Conservation (phyloP, 148 eudicot species). For the Nepenthes gracilis region DNA sequence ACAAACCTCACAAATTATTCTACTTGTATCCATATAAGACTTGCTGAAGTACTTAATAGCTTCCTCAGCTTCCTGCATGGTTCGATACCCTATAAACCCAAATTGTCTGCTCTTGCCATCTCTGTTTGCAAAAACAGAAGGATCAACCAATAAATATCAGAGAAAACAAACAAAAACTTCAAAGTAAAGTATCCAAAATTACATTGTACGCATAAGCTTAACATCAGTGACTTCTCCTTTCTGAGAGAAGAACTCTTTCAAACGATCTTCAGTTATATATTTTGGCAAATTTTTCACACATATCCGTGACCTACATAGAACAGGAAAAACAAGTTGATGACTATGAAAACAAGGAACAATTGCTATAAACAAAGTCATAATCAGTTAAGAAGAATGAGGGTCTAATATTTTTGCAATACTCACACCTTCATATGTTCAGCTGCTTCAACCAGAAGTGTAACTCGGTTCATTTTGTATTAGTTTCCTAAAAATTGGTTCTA, state of each 20-base stretch:
- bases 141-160: not conserved
- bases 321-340: too few species aligned
- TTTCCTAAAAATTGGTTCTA: too few species aligned
- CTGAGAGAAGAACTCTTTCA: constrained; percentile 63
- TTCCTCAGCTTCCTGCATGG: constrained; percentile 63
- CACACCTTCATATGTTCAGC: too few species aligned
- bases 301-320: constrained; percentile 58
- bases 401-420: too few species aligned
- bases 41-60: constrained; percentile 73
- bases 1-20: constrained; percentile 75
- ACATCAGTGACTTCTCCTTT: constrained; percentile 95
- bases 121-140: constrained; percentile 19
- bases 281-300: constrained; percentile 79
- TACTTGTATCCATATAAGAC: constrained; percentile 56
- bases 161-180: not conserved
- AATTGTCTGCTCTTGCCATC: constrained; percentile 91
- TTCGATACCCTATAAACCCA: constrained; percentile 81
- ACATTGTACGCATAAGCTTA: constrained; percentile 81
- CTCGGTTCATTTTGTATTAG: too few species aligned
- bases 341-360: too few species aligned
- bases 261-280: constrained; percentile 54
- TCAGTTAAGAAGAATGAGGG: too few species aligned
- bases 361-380: too few species aligned
- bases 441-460: too few species aligned
- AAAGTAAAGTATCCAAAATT: not conserved